Evolutionary conservation across 2,329 filamentous ascomycete species (phyloP), one percentile per base, ranked within the genome.

Genomic region (Claviceps africana): DNA sequence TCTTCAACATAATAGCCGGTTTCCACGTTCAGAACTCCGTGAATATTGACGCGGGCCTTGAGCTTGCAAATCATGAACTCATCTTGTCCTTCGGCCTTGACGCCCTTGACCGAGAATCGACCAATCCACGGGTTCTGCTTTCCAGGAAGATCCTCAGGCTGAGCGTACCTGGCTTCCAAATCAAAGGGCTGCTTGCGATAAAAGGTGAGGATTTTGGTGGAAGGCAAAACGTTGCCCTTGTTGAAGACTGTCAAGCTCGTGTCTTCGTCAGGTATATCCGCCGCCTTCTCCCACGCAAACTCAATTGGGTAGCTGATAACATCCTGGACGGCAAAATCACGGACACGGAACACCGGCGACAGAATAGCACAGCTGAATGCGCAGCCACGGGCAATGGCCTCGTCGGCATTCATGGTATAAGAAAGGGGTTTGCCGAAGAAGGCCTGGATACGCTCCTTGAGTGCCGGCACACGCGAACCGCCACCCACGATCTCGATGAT

Each of bases 11-110:
- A 97, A 77, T 98, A 98, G 55, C 90, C 93, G 57, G 83, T 90
- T 75, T 98, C 93, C 39, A 98, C 86, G 66, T 97, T 97, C 59
- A 98, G 77, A 54, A 98, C 81, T 69, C 93, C 93, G 74, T 97
- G 90, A 58, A 97, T 81, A 73, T 98, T 98, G 53, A 98, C 81
- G 57, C 93, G 84, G 47, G 93, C 91, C 81, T 97, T 97, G 56
- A 98, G 83, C 77, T 98, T 98, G 85, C 93, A 98, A 64, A 97
- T 94, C 91, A 98, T 97, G 70, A 97, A 98, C 67, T 97, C 93
- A 55, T 94, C 88, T 67, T 93, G 90, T 59, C 83, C 80, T 65
- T 95, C 88, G 42, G 88, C 85, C 79, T 96, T 90, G 65, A 98
- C 91, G 46, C 86, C 87, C 81, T 98, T 98, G 68, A 98, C 89